Base-by-base conservation (phyloP, 331 rosid species). In the Dryas integrifolia region DNA sequence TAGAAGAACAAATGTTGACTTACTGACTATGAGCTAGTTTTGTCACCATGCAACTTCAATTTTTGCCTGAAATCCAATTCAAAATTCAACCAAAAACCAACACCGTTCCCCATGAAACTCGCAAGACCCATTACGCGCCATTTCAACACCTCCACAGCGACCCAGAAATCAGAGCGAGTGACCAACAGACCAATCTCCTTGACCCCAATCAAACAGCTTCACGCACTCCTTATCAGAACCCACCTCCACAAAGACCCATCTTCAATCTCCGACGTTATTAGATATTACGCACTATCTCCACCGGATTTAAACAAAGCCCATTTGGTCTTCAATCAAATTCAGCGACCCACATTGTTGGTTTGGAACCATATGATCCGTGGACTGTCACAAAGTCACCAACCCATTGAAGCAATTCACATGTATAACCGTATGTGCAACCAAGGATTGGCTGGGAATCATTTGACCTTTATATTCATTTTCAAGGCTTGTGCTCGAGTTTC, bases 401-500 rank as follows among this genome's bases (percentile, higher is more conserved):
- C 88, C 7, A 67, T 66, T 57, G 76, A 81, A 62, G 86, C 85
- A 21, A 79, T 86, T 74, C 66, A 26, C 6, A 41, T 77, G 24
- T 81, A 71, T 40, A 52, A 24, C 56, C 56, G 65, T 43, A 79
- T 86, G 85, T 67, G 48, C 64, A 65, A 9, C 61, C 52, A 67
- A 38, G 88, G 86, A 72, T 55, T 73, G 39, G 48, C 49, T 4
- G 86, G 82, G 73, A 60, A 78, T 52, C 55, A 81, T 43, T 61
- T 76, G 78, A 86, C 84, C 9, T 82, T 83, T 50, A 76, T 83
- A 46, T 86, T 79, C 68, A 55, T 81, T 9, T 82, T 79, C 77
- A 86, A 83, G 86, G 86, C 90, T 51, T 86, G 90, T 70, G 88
- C 85, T 79, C 79, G 85, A 73, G 88, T 67, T 70, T 68, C 79